Conservation (phyloP, 768 basidiomycete species). For the Lentinula detonsa region DNA sequence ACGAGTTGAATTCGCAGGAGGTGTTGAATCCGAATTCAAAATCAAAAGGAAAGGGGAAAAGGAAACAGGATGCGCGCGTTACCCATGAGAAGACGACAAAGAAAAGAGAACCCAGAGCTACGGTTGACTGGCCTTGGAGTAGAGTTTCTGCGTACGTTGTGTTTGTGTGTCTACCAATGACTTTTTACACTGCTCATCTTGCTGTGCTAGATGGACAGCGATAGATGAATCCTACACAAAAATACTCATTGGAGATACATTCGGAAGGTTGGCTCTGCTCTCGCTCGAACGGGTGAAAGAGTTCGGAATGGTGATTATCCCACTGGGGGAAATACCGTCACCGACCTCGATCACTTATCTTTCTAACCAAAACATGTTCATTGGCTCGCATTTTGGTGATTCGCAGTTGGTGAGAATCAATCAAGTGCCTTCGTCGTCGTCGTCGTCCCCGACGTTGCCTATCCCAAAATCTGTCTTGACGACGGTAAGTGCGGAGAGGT, state of each 20-base stretch:
- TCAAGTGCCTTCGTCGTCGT: constrained; percentile 35
- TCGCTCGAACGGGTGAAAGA: constrained; percentile 29
- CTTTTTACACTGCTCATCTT: neutral
- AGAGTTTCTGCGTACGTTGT: constrained; percentile 59
- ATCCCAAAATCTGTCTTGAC: constrained; percentile 40
- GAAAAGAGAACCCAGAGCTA: constrained; percentile 49
- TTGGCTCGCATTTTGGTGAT: constrained; percentile 80
- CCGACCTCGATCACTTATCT: constrained; percentile 70
- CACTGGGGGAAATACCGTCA: constrained; percentile 76
- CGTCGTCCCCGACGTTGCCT: constrained; percentile 35
- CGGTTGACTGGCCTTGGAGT: constrained; percentile 72
- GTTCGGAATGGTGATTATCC: constrained; percentile 44
- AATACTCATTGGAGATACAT: constrained; percentile 63
- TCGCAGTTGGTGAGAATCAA: constrained; percentile 70
- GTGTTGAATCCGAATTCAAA: constrained; percentile 44
- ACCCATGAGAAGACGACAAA: constrained; percentile 51
- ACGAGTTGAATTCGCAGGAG: constrained; percentile 44
- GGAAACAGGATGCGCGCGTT: constrained; percentile 43
- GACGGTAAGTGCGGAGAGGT: constrained; percentile 29
- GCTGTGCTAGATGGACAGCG: constrained; percentile 39
- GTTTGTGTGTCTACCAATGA: neutral
- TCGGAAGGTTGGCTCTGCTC: constrained; percentile 67
- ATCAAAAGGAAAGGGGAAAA: constrained; percentile 46
- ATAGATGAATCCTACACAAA: constrained; percentile 40
- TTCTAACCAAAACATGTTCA: constrained; percentile 59